phyloP scores from a whole-genome alignment of 108 stramenopile species.

The Phaeodactylum tricornutum region DNA sequence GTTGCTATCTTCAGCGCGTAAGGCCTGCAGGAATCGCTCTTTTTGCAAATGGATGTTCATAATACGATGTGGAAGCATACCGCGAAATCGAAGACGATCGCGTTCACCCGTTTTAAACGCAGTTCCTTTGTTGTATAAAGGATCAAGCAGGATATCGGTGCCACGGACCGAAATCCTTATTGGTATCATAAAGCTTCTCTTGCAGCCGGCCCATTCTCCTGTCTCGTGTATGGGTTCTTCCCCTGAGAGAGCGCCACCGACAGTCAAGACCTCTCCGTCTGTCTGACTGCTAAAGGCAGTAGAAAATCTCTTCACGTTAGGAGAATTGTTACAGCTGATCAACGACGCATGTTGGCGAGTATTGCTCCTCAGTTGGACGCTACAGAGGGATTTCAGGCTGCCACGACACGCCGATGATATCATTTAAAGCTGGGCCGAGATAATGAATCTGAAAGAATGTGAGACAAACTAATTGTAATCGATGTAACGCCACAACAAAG shows the following conservation, averaged over 20 bases:
- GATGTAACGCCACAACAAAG: too few relatives aligned
- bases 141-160: slow-evolving; percentile 38
- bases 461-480: too few relatives aligned
- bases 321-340: too few relatives aligned
- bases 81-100: slow-evolving; percentile 82
- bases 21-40: slow-evolving; percentile 41
- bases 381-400: too few relatives aligned
- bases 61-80: slow-evolving; percentile 63
- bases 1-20: slow-evolving; percentile 52
- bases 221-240: neutral
- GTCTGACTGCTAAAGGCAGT: too few relatives aligned
- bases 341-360: too few relatives aligned
- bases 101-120: slow-evolving; percentile 83
- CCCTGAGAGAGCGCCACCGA: neutral
- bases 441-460: too few relatives aligned
- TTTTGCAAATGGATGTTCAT: slow-evolving; percentile 59
- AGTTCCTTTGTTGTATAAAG: slow-evolving; percentile 81
- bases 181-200: slow-evolving; percentile 52
- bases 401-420: too few relatives aligned
- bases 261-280: too few relatives aligned
- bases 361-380: too few relatives aligned
- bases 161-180: slow-evolving; percentile 45
- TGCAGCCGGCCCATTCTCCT: slow-evolving; percentile 76
- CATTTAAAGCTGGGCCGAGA: too few relatives aligned
- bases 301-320: too few relatives aligned